Evolutionary conservation across 768 basidiomycete genomes (phyloP), one percentile per base, ranked within the genome.

Genomic region (Phaffia tasmanica): DNA sequence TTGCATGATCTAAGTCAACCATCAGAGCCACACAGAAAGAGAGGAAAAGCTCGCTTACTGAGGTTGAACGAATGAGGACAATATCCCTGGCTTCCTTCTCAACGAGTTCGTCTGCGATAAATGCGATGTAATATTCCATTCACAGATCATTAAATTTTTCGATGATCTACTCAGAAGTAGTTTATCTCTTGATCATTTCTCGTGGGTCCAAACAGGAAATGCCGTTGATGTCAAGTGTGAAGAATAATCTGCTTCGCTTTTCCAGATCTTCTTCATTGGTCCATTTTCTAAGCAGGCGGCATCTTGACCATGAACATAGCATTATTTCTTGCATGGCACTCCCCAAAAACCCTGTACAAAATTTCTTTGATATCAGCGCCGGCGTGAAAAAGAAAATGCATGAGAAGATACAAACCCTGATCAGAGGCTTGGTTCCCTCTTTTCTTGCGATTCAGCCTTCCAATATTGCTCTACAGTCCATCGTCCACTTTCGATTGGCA

Each of bases 121-220:
- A n/a, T n/a, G n/a, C n/a, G 78, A 93, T 91, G 75, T 99, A 99
- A 77, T 83, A 91, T 30, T 88, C 85, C 70, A 99, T 78, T 18
- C 95, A 84, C 64, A 85, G 79, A 30, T 89, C 87, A 74, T 89
- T 98, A 75, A 95, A 99, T 49, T 95, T 93, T 70, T 89, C 85
- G 55, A 98, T 76, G 62, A 99, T 88, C 71, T 92, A 87, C 74
- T 98, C 95, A 0, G 95, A 84, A 0, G 85, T 82, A 21, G 83
- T 79, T 76, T 97, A 98, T 77, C 86, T 93, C 79, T 86, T 90
- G 79, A 99, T 94, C 79, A 94, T 95, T 71, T 89, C 86, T 21
- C 93, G 88, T 68, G 88, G 83, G 77, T 99, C 94, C 76, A 99
- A 99, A 77, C 90, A 92, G n/a, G 97, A 95, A 95, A 99, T 98